Evolutionary conservation across 2,329 filamentous ascomycete genomes (phyloP), one percentile per base, ranked within the genome.

Genomic region (Amauroascus niger): DNA sequence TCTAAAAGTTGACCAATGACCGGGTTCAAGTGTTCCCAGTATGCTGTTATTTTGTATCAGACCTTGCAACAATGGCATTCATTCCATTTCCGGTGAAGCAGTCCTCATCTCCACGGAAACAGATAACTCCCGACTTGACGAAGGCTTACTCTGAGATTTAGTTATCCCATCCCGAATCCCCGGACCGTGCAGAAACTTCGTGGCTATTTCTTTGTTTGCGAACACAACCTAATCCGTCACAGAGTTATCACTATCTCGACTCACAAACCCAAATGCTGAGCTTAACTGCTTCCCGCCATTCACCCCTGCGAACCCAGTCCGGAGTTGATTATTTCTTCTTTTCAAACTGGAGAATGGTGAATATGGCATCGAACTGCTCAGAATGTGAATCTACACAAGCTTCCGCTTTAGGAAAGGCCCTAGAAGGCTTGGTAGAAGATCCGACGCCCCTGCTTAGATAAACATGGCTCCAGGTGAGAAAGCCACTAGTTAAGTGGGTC

Each of bases 381-480:
- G 9, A 30, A 4, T 9, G 9, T 30, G 26, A 4, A 30, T 30
- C 9, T 9, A 30, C 9, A 5, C 26, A 30, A 30, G 26, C 9
- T 24, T 26, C 49, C 49, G 49, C 18, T 52, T 52, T 52, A 33
- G 49, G 49, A 44, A 52, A 52, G 32, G 18, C 49, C 3, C 24
- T 52, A 52, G 49, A 52, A 52, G 49, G 40, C 49, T 43, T 33
- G 37, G 39, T 37, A 26, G 49, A 52, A 45, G 9, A 24, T 52
- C 45, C 49, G 39, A 45, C 24, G 40, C 26, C 43, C 5, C 37
- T 35, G 37, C 22, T 51, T 51, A 51, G 33, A 22, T 51, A 18
- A 51, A 8, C 3, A 16, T n/a, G n/a, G n/a, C n/a, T n/a, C n/a
- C n/a, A n/a, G n/a, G n/a, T n/a, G n/a, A n/a, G n/a, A n/a, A n/a